A percentile compares a stretch with the other conserved stretches of the same genome.
Conservation (phyloP, 2,329 filamentous ascomycete genomes). For the Knufia fluminis region DNA sequence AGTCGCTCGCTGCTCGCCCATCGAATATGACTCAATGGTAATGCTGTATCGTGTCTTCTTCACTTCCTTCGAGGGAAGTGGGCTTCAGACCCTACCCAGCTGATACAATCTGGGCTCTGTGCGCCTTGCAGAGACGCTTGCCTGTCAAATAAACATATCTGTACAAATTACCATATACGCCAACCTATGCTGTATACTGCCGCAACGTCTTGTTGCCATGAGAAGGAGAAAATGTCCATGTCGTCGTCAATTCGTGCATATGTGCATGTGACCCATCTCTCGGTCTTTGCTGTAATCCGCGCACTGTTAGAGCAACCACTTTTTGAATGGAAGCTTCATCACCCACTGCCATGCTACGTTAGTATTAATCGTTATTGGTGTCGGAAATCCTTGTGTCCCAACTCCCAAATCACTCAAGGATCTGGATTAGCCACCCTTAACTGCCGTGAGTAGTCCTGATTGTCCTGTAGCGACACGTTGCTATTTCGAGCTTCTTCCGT, state of each 20-base stretch:
- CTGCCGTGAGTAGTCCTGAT: slow-evolving; percentile 39
- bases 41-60: background rate
- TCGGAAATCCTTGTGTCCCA: background rate
- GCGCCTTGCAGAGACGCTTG: background rate
- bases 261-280: background rate
- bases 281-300: no score
- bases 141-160: background rate
- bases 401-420: slow-evolving; percentile 10
- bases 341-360: background rate
- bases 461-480: slow-evolving; percentile 38
- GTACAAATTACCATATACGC: slow-evolving; percentile 9
- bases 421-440: slow-evolving; percentile 23
- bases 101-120: background rate
- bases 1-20: background rate
- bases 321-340: background rate
- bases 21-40: background rate
- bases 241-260: slow-evolving; percentile 11
- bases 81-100: background rate
- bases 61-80: background rate
- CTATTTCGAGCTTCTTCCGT: slow-evolving; percentile 34
- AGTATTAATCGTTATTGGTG: background rate
- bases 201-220: background rate
- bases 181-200: slow-evolving; percentile 4
- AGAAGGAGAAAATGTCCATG: slow-evolving; percentile 5
- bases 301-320: no score